These are phyloP conservation scores for Lentinula edodes DNA, from an alignment of 768 basidiomycete genomes.

Conservation along the genomic window DNA sequence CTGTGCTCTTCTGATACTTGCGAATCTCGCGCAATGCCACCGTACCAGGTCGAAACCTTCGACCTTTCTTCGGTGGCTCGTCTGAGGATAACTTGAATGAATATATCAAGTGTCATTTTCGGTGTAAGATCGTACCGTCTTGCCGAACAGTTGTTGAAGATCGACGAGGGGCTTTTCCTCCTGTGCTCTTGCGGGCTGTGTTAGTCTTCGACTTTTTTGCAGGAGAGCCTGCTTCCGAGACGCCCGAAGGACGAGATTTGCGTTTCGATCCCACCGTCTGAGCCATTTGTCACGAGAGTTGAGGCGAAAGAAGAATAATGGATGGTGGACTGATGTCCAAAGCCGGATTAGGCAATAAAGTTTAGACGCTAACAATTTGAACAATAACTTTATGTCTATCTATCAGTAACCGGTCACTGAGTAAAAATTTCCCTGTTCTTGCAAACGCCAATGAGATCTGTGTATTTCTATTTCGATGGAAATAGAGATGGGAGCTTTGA, in stretches of 20 bases:
- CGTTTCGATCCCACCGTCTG: conserved; percentile 57
- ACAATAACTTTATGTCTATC: too few relatives aligned
- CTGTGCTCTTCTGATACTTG: conserved; percentile 91
- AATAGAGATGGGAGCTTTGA: too few relatives aligned
- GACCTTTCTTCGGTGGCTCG: conserved; percentile 36
- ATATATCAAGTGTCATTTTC: conserved; percentile 1
- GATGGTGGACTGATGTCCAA: background rate
- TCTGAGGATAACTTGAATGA: conserved; percentile 17
- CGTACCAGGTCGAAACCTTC: conserved; percentile 85
- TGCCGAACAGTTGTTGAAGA: conserved; percentile 11
- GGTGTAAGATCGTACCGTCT: background rate
- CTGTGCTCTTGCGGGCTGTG: conserved; percentile 85
- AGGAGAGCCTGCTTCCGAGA: conserved; percentile 41
- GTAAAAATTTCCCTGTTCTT: too few relatives aligned
- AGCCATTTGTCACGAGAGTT: conserved; percentile 41
- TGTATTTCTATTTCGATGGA: too few relatives aligned
- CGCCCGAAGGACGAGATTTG: conserved; percentile 33
- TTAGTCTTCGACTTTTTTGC: conserved; percentile 39
- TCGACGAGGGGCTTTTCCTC: conserved; percentile 49
- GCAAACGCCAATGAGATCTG: too few relatives aligned
- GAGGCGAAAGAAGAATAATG: background rate
- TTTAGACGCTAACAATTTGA: too few relatives aligned
- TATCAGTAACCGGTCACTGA: too few relatives aligned
- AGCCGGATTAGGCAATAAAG: background rate
- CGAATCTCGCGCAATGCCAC: conserved; percentile 89